Evolutionary conservation across 169 alveolate species (phyloP).

Genomic region (Cryptosporidium canis): DNA sequence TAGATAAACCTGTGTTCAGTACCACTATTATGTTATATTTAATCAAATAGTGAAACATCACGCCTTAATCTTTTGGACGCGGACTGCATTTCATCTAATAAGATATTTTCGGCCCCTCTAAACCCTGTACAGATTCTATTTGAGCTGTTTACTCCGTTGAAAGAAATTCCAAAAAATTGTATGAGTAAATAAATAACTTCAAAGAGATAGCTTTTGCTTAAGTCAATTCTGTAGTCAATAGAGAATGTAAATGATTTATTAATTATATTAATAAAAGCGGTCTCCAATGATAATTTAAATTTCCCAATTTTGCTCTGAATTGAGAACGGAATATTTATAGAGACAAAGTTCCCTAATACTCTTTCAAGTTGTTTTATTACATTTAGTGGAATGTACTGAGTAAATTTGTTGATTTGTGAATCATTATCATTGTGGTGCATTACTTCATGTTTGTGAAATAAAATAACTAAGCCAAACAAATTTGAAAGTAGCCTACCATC

Average conservation of each 20-base stretch:
- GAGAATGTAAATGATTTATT: conserved; percentile 14
- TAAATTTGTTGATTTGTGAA: not conserved
- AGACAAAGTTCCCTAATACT: conserved; percentile 8
- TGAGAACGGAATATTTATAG: conserved; percentile 8
- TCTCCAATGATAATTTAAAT: not conserved
- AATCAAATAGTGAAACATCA: not conserved
- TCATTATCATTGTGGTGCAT: not conserved
- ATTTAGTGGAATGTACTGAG: not conserved
- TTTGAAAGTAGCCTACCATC: conserved; percentile 25
- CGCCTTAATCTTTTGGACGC: not conserved
- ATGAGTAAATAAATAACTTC: conserved; percentile 2
- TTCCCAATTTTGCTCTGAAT: not conserved
- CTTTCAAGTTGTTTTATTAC: conserved; percentile 28
- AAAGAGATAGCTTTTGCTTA: not conserved
- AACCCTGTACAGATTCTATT: not conserved
- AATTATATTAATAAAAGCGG: not conserved
- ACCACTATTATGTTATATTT: not conserved
- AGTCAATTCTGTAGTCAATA: not conserved
- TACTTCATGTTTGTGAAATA: conserved; percentile 26
- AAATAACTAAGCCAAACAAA: conserved; percentile 5
- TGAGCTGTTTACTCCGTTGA: not conserved
- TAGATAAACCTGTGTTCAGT: not conserved
- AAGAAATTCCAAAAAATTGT: not conserved
- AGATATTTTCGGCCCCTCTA: not conserved
- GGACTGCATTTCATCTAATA: not conserved